A percentile compares a stretch with the other conserved stretches of the same genome.
Evolutionary conservation across 2,329 filamentous ascomycete genomes (phyloP).

Genomic region (Colletotrichum scovillei): DNA sequence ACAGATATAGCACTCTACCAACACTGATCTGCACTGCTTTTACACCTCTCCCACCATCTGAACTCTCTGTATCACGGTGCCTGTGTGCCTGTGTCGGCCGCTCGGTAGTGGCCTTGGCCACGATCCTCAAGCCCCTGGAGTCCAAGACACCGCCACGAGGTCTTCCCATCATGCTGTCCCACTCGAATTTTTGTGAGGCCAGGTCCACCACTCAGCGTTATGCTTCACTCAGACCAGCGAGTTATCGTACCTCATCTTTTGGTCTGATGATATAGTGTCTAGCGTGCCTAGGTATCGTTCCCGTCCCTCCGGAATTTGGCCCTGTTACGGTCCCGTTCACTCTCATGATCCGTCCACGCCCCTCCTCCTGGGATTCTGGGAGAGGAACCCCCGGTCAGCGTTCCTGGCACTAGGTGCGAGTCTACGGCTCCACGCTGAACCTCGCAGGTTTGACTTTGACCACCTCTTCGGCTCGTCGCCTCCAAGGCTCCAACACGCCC

Average conservation of each 20-base stretch:
- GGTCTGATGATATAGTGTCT: background rate
- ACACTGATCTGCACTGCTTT: background rate
- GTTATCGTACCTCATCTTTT: background rate
- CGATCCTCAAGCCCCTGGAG: background rate
- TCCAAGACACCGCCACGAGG: background rate
- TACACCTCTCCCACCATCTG: background rate
- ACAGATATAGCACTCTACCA: background rate
- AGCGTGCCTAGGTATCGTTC: background rate
- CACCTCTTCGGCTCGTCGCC: background rate
- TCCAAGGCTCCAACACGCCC: background rate
- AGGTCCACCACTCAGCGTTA: background rate
- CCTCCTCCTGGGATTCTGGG: background rate
- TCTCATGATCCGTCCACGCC: background rate
- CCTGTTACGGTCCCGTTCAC: slow-evolving; percentile 23
- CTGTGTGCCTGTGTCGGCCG: background rate
- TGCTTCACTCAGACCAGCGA: background rate
- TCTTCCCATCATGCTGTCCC: background rate
- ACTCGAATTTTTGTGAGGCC: background rate
- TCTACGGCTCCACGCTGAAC: slow-evolving; percentile 3
- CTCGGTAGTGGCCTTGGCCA: background rate
- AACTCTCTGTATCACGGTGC: background rate
- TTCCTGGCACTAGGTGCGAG: background rate
- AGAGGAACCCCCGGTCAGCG: background rate
- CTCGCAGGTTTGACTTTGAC: background rate
- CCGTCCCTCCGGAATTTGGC: slow-evolving; percentile 19